phyloP scores from a whole-genome alignment of 306 rosid genomes.

The Albizia julibrissin region DNA sequence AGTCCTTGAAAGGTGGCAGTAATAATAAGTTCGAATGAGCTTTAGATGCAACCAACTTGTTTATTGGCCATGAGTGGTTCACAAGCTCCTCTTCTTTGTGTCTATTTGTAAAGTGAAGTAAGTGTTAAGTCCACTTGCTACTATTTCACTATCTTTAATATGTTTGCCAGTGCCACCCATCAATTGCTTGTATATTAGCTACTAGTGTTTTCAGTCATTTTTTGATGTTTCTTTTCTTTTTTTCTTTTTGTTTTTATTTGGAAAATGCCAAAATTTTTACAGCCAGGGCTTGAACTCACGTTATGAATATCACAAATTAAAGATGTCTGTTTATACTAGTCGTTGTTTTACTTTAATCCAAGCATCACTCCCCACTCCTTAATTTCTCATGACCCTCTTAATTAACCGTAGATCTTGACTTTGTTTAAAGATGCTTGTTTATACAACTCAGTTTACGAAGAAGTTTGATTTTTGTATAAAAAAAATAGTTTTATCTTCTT shows the following conservation, averaged over 20 bases:
- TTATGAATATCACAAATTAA: too few species aligned
- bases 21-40: not conserved
- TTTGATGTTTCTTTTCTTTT: not conserved
- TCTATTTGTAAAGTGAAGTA: slow-evolving; percentile 51
- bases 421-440: too few species aligned
- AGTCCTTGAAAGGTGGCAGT: not conserved
- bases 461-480: not conserved
- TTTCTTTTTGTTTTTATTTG: too few species aligned
- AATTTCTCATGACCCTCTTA: too few species aligned
- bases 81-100: slow-evolving; percentile 26
- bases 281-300: too few species aligned
- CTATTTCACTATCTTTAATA: slow-evolving; percentile 12
- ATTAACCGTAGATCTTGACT: too few species aligned
- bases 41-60: slow-evolving; percentile 32
- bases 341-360: too few species aligned
- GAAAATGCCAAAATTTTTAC: too few species aligned
- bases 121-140: slow-evolving; percentile 38
- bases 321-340: too few species aligned
- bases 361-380: too few species aligned
- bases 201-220: not conserved
- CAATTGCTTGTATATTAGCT: too few species aligned
- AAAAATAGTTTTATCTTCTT: not conserved
- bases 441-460: not conserved
- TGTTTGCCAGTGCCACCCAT: not conserved
- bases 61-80: slow-evolving; percentile 39